phyloP scores from a whole-genome alignment of 2,329 filamentous ascomycete species.

The Colletotrichum cuscutae region DNA sequence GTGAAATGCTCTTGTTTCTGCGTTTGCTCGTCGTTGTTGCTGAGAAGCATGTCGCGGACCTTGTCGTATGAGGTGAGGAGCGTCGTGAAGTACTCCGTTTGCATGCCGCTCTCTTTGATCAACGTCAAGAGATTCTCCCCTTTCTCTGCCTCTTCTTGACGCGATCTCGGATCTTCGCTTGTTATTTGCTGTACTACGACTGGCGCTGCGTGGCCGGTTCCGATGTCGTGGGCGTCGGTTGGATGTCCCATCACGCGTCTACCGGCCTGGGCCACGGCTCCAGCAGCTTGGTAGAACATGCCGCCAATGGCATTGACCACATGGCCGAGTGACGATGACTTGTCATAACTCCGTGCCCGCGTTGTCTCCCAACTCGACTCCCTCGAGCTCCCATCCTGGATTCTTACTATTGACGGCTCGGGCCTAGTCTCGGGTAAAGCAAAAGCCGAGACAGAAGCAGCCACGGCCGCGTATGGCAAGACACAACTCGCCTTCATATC shows the following conservation, averaged over 20 bases:
- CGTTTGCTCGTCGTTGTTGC: not conserved
- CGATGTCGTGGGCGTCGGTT: not conserved
- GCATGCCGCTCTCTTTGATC: not conserved
- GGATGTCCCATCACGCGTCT: not conserved
- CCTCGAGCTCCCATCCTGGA: not conserved
- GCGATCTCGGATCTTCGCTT: not conserved
- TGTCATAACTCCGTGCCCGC: not conserved
- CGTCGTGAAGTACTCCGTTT: not conserved
- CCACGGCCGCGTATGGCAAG: not conserved
- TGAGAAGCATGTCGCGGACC: not conserved
- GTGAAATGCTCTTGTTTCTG: not conserved
- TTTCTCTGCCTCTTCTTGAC: not conserved
- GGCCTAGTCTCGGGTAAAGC: not conserved
- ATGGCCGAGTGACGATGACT: not conserved
- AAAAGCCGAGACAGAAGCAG: not conserved
- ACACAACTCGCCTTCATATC: conserved; percentile 6
- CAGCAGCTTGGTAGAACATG: not conserved
- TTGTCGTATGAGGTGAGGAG: conserved; percentile 1
- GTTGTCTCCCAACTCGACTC: not conserved
- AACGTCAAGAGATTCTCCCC: not conserved
- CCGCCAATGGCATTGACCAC: not conserved
- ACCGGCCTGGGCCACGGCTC: not conserved
- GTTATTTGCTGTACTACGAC: not conserved
- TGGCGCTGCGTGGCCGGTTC: not conserved
- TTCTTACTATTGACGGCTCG: not conserved